These are phyloP conservation scores for Catenaria anguillulae DNA, from an alignment of 371 early-diverging fungal species.

Conservation along the genomic window DNA sequence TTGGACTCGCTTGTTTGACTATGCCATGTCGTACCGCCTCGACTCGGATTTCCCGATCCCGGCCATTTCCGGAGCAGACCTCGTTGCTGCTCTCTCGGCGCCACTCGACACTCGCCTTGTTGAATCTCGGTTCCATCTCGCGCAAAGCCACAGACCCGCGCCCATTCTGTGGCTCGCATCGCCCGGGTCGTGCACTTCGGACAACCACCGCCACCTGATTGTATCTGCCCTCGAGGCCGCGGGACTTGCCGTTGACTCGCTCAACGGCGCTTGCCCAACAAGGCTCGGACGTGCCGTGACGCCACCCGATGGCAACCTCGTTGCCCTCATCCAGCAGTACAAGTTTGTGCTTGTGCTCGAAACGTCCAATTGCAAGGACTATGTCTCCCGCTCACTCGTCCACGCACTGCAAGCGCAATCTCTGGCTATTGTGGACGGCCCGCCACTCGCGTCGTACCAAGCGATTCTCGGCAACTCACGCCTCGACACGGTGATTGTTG, in stretches of 20 bases:
- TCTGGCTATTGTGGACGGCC: not conserved
- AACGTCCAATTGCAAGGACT: not conserved
- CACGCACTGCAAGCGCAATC: not conserved
- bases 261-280: too few species aligned
- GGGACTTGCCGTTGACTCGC: not conserved
- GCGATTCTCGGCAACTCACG: too few species aligned
- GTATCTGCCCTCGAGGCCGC: not conserved
- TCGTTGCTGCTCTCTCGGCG: not conserved
- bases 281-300: not conserved
- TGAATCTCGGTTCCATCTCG: not conserved
- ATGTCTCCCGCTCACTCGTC: not conserved
- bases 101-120: not conserved
- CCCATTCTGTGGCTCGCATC: not conserved
- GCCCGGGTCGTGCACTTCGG: not conserved
- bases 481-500: not conserved
- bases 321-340: not conserved
- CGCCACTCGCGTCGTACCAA: not conserved
- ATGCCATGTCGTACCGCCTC: conserved; percentile 3
- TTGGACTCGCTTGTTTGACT: not conserved
- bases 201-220: not conserved
- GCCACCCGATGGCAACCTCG: not conserved
- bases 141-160: not conserved
- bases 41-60: conserved; percentile 1
- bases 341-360: not conserved
- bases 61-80: not conserved